phyloP scores from a whole-genome alignment of 441 rosid genomes.

The Syzygium syzygioides region DNA sequence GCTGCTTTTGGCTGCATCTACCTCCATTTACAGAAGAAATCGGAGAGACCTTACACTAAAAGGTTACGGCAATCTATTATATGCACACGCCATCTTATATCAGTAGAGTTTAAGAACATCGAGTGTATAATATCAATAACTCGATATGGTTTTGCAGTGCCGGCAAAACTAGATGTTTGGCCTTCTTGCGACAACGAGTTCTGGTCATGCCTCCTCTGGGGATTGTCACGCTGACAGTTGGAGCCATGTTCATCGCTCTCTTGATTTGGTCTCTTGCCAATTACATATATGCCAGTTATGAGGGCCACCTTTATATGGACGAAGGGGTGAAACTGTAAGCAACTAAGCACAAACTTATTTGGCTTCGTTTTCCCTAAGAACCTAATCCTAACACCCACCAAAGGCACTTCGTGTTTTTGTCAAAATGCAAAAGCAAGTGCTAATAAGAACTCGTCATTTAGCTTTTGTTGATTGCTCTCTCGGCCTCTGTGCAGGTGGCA shows the following conservation, averaged over 20 bases:
- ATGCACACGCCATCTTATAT: too few relatives aligned
- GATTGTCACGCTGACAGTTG: slow-evolving; percentile 34
- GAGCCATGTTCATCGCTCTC: slow-evolving; percentile 40
- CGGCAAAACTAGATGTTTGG: background rate
- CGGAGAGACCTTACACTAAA: background rate
- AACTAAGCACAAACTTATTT: too few relatives aligned
- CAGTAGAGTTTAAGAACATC: too few relatives aligned
- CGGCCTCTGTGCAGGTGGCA: background rate
- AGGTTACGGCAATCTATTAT: slow-evolving; percentile 1
- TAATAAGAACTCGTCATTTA: too few relatives aligned
- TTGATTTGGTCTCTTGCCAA: slow-evolving; percentile 43
- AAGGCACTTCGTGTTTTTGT: too few relatives aligned
- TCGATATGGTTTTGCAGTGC: slow-evolving; percentile 1
- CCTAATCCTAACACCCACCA: too few relatives aligned
- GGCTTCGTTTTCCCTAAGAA: too few relatives aligned
- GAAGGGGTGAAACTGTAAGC: slow-evolving; percentile 39
- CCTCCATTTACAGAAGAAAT: slow-evolving; percentile 33
- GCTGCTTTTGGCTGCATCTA: slow-evolving; percentile 39
- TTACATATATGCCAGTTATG: slow-evolving; percentile 31
- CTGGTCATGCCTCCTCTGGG: slow-evolving; percentile 54
- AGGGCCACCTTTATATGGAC: slow-evolving; percentile 23
- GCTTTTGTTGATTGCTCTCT: too few relatives aligned
- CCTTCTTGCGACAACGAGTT: slow-evolving; percentile 22
- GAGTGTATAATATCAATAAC: too few relatives aligned
- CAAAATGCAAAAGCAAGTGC: too few relatives aligned